Conservation (phyloP, 23 red algal genomes). For the Gracilaria vermiculophylla region DNA sequence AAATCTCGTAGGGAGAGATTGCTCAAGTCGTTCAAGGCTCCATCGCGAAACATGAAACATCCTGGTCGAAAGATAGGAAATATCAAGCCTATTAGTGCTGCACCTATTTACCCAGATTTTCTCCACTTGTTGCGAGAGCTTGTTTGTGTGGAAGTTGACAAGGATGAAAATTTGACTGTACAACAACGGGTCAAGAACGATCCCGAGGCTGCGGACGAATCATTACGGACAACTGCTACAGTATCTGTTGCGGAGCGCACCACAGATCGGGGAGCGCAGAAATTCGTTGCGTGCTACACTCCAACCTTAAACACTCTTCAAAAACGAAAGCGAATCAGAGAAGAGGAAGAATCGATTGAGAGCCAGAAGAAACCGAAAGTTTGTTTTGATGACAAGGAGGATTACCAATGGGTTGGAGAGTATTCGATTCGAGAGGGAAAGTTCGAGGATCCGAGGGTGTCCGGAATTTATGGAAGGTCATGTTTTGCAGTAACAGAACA, state of each 20-base stretch:
- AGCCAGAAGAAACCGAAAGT: background rate
- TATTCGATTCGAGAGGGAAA: slow-evolving; percentile 48
- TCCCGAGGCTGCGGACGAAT: slow-evolving; percentile 27
- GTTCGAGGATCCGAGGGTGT: slow-evolving; percentile 16
- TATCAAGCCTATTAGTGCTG: slow-evolving; percentile 17
- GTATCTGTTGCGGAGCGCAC: slow-evolving; percentile 24
- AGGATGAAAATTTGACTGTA: slow-evolving; percentile 19
- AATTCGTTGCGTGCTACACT: slow-evolving; percentile 51
- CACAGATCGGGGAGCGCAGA: background rate
- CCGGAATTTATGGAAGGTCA: slow-evolving; percentile 8
- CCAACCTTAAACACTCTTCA: slow-evolving; percentile 5
- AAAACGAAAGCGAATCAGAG: slow-evolving; percentile 26
- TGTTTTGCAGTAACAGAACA: slow-evolving; percentile 45
- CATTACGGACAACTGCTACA: slow-evolving; percentile 24
- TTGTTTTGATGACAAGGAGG: slow-evolving; percentile 46
- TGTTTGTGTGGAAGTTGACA: slow-evolving; percentile 48
- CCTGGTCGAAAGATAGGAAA: slow-evolving; percentile 47
- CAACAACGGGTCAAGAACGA: background rate
- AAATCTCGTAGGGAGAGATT: slow-evolving; percentile 20
- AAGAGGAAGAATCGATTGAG: slow-evolving; percentile 26
- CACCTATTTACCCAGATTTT: slow-evolving; percentile 64
- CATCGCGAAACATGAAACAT: slow-evolving; percentile 35
- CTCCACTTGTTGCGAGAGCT: background rate
- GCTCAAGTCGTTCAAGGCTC: slow-evolving; percentile 34
- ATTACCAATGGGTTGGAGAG: slow-evolving; percentile 51